Evolutionary conservation across 2,329 filamentous ascomycete genomes (phyloP).

Genomic region (Ploettnerulaceae sp.): DNA sequence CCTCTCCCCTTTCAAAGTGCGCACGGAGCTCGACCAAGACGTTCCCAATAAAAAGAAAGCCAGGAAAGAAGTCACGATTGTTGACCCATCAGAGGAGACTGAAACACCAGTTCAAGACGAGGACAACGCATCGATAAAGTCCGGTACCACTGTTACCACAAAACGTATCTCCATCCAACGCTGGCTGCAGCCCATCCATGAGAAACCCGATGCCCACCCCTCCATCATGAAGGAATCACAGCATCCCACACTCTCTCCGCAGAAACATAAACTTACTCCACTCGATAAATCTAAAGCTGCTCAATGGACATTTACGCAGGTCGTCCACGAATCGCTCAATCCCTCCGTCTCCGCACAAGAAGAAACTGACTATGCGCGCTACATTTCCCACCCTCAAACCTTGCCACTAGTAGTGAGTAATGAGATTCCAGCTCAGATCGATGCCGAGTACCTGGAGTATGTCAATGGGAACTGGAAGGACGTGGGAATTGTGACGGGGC

Average conservation of each 20-base stretch:
- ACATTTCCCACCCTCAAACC: conserved; percentile 83
- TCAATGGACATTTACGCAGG: conserved; percentile 83
- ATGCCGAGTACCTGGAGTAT: conserved; percentile 75
- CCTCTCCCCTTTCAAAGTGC: conserved; percentile 81
- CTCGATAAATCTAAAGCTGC: conserved; percentile 76
- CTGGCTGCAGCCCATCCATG: conserved; percentile 52
- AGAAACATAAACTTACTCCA: conserved; percentile 50
- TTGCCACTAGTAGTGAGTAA: conserved; percentile 76
- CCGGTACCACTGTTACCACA: conserved; percentile 38
- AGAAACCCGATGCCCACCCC: conserved; percentile 34
- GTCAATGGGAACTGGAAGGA: conserved; percentile 63
- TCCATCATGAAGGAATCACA: conserved; percentile 54
- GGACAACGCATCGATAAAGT: conserved; percentile 40
- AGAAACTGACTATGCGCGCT: conserved; percentile 80
- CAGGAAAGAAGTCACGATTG: conserved; percentile 66
- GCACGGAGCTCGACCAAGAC: conserved; percentile 58
- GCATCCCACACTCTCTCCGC: conserved; percentile 24
- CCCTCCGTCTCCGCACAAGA: conserved; percentile 74
- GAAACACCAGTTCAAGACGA: conserved; percentile 36
- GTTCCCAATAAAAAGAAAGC: conserved; percentile 55
- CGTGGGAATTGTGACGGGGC: conserved; percentile 32
- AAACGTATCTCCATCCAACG: conserved; percentile 52
- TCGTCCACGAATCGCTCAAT: conserved; percentile 80
- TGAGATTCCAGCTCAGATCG: conserved; percentile 56
- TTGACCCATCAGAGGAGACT: conserved; percentile 51